Evolutionary conservation across 73 alveolate genomes (phyloP), one percentile per base, ranked within the genome.

Genomic region (Symbiodinium natans): DNA sequence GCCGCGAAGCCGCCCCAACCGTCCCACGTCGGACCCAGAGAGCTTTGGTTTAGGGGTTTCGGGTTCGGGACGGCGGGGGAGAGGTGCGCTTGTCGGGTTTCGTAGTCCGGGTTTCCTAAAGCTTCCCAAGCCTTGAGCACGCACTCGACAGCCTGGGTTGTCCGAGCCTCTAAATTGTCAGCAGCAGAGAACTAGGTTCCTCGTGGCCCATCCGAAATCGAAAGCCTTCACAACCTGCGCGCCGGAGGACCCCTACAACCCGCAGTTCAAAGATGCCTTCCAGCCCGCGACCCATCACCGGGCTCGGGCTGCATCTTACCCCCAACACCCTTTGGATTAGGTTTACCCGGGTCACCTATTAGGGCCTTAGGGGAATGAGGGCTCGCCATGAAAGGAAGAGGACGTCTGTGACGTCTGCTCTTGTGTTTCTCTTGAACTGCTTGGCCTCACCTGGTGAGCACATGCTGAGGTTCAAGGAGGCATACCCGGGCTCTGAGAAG

Each of bases 401-500:
- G n/a, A n/a, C n/a, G n/a, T n/a, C n/a, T 48, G 63, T 48, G 8
- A 10, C 63, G 17, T 17, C 63, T 48, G 8, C 17, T 48, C 63
- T 17, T 10, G 17, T 10, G 63, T 48, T 48, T 48, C 17, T 8
- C 17, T 17, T 48, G 63, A 48, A 17, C 63, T 8, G 63, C 8
- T 17, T 48, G 17, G 63, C 63, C 23, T 10, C 63, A 48, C 17
- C 63, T 48, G 8, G 63, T 48, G 63, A 10, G 63, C 8, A 17
- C 63, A 48, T 27, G 15, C 95, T 21, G 43, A 88, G 95, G 86
- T 88, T 88, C 74, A 56, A 59, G 27, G 95, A 88, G 9, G 95
- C 95, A 42, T 88, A 88, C 34, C 95, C 95, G 34, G 59, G 95
- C 46, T 88, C 95, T 1, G 95, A 88, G 95, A 88, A 88, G 85